Evolutionary conservation across 2,329 filamentous ascomycete genomes (phyloP).

Genomic region (Leptoxyphium fumago): DNA sequence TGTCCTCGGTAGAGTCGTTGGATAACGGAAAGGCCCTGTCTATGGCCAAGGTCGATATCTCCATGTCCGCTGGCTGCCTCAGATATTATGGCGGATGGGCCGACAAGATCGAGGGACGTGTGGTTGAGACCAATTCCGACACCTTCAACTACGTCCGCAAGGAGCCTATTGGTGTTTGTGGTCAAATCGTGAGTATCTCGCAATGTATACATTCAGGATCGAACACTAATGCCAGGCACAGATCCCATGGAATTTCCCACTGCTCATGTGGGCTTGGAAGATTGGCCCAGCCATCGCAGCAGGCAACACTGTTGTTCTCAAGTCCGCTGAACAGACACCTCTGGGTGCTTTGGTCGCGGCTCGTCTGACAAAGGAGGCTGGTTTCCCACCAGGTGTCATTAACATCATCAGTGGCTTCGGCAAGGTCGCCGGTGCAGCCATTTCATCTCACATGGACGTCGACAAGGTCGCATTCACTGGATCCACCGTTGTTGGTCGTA

Average conservation of each 20-base stretch:
- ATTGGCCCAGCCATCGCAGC: slow-evolving; percentile 57
- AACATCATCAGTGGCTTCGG: slow-evolving; percentile 69
- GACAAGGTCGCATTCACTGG: slow-evolving; percentile 78
- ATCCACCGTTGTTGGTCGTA: slow-evolving; percentile 56
- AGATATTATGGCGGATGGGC: slow-evolving; percentile 85
- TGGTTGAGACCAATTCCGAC: slow-evolving; percentile 61
- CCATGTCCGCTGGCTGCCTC: slow-evolving; percentile 51
- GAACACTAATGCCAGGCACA: background rate
- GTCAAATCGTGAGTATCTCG: slow-evolving; percentile 51
- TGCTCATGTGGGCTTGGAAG: slow-evolving; percentile 76
- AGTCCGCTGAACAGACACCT: slow-evolving; percentile 64
- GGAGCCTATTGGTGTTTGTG: slow-evolving; percentile 56
- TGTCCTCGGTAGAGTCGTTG: slow-evolving; percentile 72
- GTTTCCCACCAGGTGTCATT: slow-evolving; percentile 63
- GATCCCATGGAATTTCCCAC: slow-evolving; percentile 59
- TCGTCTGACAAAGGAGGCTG: slow-evolving; percentile 55
- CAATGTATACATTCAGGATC: background rate
- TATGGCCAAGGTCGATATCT: slow-evolving; percentile 64
- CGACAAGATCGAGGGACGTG: slow-evolving; percentile 83
- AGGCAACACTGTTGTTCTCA: slow-evolving; percentile 59
- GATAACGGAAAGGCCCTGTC: slow-evolving; percentile 75
- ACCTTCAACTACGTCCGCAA: slow-evolving; percentile 73
- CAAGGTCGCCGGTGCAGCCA: slow-evolving; percentile 61
- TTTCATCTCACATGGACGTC: slow-evolving; percentile 62
- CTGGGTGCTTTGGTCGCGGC: slow-evolving; percentile 53